Conservation (phyloP, 1,284 basidiomycete genomes). For the Tetrapyrgos nigripes region DNA sequence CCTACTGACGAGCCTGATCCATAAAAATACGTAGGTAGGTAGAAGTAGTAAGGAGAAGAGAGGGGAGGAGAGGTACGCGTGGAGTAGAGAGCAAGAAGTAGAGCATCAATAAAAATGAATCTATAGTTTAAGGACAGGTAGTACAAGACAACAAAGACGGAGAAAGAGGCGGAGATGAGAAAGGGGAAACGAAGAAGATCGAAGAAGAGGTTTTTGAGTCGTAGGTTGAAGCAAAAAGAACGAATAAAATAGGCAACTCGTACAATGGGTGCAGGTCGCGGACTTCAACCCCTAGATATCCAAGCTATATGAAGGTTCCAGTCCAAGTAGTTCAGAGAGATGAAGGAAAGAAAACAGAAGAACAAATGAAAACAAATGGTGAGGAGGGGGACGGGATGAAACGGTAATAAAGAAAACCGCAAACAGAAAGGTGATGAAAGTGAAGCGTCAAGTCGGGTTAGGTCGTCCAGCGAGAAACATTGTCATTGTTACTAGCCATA, state of each 20-base stretch:
- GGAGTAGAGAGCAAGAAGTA: not conserved
- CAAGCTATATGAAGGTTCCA: too few relatives aligned
- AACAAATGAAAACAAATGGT: too few relatives aligned
- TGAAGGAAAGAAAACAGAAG: too few relatives aligned
- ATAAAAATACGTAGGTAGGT: not conserved
- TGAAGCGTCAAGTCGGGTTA: not conserved
- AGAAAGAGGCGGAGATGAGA: too few relatives aligned
- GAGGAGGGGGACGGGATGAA: not conserved
- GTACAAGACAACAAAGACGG: not conserved
- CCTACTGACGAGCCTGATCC: not conserved
- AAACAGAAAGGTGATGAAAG: not conserved
- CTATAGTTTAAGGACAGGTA: not conserved
- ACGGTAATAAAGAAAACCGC: not conserved
- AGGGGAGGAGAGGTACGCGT: not conserved
- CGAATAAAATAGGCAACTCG: not conserved
- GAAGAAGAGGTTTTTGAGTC: not conserved
- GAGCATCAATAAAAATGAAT: not conserved
- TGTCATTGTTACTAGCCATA: not conserved
- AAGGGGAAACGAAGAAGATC: too few relatives aligned
- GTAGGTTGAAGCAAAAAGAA: not conserved
- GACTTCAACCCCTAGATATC: too few relatives aligned
- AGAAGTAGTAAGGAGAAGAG: not conserved
- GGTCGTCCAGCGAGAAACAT: not conserved
- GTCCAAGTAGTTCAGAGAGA: too few relatives aligned
- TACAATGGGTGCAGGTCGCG: not conserved